Evolutionary conservation across 495 filamentous ascomycete species (phyloP).

Genomic region (Cetradonia linearis): DNA sequence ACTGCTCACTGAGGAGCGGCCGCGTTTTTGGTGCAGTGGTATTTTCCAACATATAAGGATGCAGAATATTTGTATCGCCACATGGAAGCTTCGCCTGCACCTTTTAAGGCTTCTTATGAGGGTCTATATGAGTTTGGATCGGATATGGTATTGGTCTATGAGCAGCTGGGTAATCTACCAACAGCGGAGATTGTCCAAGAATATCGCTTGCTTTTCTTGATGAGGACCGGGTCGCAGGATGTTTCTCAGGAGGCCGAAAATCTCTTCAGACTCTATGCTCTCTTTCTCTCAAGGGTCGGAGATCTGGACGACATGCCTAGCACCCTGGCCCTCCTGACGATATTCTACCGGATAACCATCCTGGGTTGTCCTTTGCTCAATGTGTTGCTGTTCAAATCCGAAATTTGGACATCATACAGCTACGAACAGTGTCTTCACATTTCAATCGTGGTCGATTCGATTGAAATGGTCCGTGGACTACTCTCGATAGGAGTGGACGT

Average conservation of each 20-base stretch:
- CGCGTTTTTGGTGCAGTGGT: too few relatives aligned
- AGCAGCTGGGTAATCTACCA: conserved; percentile 2
- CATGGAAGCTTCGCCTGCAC: background rate
- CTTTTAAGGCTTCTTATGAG: background rate
- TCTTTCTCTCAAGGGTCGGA: background rate
- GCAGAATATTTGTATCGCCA: background rate
- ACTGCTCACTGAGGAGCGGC: too few relatives aligned
- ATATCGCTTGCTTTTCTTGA: background rate
- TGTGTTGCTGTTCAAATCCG: background rate
- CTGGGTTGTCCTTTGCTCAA: background rate
- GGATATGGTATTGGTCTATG: conserved; percentile 1
- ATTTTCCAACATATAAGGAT: too few relatives aligned
- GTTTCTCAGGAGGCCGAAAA: background rate
- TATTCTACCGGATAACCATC: background rate
- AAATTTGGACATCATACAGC: background rate
- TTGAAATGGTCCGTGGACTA: background rate
- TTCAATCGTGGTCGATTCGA: background rate
- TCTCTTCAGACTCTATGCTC: background rate
- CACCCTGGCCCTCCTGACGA: rapidly evolving
- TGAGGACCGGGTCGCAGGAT: background rate
- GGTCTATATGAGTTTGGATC: background rate
- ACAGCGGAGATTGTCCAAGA: conserved; percentile 7
- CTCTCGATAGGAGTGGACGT: background rate
- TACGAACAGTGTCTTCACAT: background rate
- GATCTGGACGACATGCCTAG: background rate